Evolutionary conservation across 306 rosid genomes (phyloP).

Genomic region (Begonia masoniana): DNA sequence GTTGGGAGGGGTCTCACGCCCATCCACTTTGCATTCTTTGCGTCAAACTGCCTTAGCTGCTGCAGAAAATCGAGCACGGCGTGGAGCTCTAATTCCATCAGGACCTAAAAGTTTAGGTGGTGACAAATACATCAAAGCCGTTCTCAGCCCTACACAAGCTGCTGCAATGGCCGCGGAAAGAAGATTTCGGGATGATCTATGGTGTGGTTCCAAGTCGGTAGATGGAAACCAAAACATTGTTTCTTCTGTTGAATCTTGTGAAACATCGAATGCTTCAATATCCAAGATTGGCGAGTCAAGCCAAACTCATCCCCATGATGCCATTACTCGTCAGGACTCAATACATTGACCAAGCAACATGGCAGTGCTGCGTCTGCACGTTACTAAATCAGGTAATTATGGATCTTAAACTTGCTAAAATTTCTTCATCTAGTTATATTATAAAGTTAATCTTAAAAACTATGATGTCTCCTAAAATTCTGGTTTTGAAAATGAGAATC

Average conservation of each 20-base stretch:
- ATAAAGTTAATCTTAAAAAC: too few relatives aligned
- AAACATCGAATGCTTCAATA: slow-evolving; percentile 7
- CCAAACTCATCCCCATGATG: slow-evolving; percentile 7
- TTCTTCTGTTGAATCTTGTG: slow-evolving; percentile 18
- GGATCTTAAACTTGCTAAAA: background rate
- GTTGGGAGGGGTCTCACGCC: slow-evolving; percentile 38
- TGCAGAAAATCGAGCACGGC: slow-evolving; percentile 39
- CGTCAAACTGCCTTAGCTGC: slow-evolving; percentile 37
- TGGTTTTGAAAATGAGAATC: too few relatives aligned
- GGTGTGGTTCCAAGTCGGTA: slow-evolving; percentile 43
- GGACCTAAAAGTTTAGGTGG: slow-evolving; percentile 54
- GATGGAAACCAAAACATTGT: slow-evolving; percentile 9
- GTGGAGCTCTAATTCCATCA: slow-evolving; percentile 27
- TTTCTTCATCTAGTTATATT: background rate
- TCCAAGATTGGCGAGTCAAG: slow-evolving; percentile 7
- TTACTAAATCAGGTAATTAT: slow-evolving; percentile 31
- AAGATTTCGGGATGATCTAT: slow-evolving; percentile 46
- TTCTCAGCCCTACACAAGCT: slow-evolving; percentile 54
- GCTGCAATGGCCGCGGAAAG: slow-evolving; percentile 60
- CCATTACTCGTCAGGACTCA: slow-evolving; percentile 10
- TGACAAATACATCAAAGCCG: slow-evolving; percentile 27
- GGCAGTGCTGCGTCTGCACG: slow-evolving; percentile 42
- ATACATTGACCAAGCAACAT: slow-evolving; percentile 16
- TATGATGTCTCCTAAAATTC: too few relatives aligned
- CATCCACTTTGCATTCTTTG: slow-evolving; percentile 21